Evolutionary conservation across 2,329 filamentous ascomycete genomes (phyloP).

Genomic region (Arthroderma sp.): DNA sequence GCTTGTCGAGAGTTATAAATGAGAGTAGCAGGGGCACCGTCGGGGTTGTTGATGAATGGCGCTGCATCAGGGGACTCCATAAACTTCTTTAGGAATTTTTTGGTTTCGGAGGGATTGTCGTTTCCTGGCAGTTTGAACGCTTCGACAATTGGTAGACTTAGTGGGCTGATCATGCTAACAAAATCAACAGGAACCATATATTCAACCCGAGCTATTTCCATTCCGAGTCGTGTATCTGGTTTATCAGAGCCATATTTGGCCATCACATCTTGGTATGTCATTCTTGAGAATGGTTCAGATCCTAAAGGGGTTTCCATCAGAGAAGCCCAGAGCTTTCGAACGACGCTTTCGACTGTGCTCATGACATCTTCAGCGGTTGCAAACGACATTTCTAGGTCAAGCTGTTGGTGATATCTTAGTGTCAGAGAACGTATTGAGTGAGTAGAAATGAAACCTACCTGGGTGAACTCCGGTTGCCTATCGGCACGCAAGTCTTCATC

Average conservation of each 20-base stretch:
- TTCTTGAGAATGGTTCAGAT: constrained; percentile 39
- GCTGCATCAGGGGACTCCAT: constrained; percentile 51
- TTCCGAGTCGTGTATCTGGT: constrained; percentile 68
- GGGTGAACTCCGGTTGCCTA: constrained; percentile 91
- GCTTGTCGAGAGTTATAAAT: constrained; percentile 62
- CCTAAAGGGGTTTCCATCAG: constrained; percentile 34
- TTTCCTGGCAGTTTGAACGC: constrained; percentile 49
- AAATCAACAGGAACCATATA: constrained; percentile 51
- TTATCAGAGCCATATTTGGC: constrained; percentile 75
- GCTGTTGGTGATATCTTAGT: constrained; percentile 30
- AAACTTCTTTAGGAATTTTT: constrained; percentile 53
- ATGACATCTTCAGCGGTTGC: constrained; percentile 59
- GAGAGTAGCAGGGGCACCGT: constrained; percentile 70
- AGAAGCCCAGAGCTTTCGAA: constrained; percentile 42
- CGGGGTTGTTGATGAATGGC: constrained; percentile 52
- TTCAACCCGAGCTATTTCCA: constrained; percentile 53
- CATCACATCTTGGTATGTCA: constrained; percentile 70
- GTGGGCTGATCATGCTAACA: constrained; percentile 57
- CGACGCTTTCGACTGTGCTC: constrained; percentile 37
- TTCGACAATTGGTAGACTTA: constrained; percentile 59
- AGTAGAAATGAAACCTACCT: constrained; percentile 38
- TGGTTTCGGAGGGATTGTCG: constrained; percentile 39
- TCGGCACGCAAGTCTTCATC: constrained; percentile 90
- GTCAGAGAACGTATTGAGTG: neutral
- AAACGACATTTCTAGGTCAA: constrained; percentile 92